These are phyloP conservation scores for Mycosphaerella sp. DNA, from an alignment of 2,329 filamentous ascomycete genomes.

Conservation along the genomic window DNA sequence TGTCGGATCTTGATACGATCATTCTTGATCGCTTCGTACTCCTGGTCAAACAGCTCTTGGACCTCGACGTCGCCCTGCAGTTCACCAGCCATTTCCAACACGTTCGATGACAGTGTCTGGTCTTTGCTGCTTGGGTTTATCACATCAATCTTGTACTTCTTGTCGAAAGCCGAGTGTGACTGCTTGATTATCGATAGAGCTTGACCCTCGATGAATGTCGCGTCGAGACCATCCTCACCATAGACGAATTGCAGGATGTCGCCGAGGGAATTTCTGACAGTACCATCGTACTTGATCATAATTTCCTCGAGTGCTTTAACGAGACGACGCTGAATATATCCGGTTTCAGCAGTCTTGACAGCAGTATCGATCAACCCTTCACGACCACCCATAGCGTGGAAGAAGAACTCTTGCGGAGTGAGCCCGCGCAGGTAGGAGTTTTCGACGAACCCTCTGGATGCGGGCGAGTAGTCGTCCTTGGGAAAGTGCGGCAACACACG, in stretches of 20 bases:
- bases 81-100: conserved; percentile 79
- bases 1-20: conserved; percentile 74
- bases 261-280: conserved; percentile 90
- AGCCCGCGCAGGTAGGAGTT: conserved; percentile 96
- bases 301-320: conserved; percentile 98
- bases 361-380: conserved; percentile 99
- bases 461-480: conserved; percentile 97
- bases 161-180: conserved; percentile 69
- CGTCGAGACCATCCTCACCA: conserved; percentile 94
- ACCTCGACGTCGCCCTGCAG: conserved; percentile 81
- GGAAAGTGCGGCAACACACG: conserved; percentile 95
- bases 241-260: conserved; percentile 98
- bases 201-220: conserved; percentile 88
- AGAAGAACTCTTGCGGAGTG: conserved; percentile 96
- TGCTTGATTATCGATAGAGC: conserved; percentile 78
- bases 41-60: conserved; percentile 78
- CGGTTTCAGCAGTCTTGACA: conserved; percentile 98
- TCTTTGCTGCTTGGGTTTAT: conserved; percentile 56
- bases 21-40: conserved; percentile 71
- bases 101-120: conserved; percentile 57
- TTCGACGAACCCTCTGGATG: conserved; percentile 95
- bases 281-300: conserved; percentile 95
- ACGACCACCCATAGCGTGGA: conserved; percentile 99
- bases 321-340: conserved; percentile 96
- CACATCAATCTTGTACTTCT: conserved; percentile 78